Percentiles rank a stretch among this genome's conserved stretches.
These are phyloP conservation scores for Kuraishia molischiana DNA, from an alignment of 805 yeast genomes.

Conservation along the genomic window DNA sequence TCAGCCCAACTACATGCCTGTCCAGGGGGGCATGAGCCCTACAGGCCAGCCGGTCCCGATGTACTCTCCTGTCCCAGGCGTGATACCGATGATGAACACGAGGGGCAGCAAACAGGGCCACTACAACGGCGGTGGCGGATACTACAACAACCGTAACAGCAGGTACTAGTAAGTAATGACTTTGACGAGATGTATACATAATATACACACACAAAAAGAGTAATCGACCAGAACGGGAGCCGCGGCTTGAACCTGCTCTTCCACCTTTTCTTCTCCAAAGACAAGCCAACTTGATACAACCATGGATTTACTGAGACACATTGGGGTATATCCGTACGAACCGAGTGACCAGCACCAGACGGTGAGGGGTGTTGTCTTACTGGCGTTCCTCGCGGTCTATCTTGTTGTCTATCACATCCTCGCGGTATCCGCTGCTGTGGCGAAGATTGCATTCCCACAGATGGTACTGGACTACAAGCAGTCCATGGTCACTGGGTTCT, in stretches of 20 bases:
- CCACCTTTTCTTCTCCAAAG: not conserved
- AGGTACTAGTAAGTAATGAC: not conserved
- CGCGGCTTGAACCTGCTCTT: too few species aligned
- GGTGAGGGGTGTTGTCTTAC: not conserved
- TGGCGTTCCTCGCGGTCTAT: slow-evolving; percentile 10
- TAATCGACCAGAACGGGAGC: too few species aligned
- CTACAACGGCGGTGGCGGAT: not conserved
- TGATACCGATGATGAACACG: not conserved
- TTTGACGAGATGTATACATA: not conserved
- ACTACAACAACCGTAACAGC: not conserved
- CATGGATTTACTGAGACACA: not conserved
- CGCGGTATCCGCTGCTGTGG: slow-evolving; percentile 9
- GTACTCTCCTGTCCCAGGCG: not conserved
- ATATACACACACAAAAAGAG: too few species aligned
- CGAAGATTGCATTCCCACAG: slow-evolving; percentile 7
- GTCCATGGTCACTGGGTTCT: slow-evolving; percentile 13
- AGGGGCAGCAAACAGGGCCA: not conserved
- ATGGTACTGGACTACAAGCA: slow-evolving; percentile 13
- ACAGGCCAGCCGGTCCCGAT: not conserved
- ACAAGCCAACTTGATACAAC: not conserved
- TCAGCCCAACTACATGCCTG: not conserved
- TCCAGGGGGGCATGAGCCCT: not conserved
- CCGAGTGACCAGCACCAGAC: not conserved
- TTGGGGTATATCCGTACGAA: not conserved
- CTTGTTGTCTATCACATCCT: slow-evolving; percentile 14